These are phyloP conservation scores for Russula brevipes DNA, from an alignment of 768 basidiomycete genomes.

Conservation along the genomic window DNA sequence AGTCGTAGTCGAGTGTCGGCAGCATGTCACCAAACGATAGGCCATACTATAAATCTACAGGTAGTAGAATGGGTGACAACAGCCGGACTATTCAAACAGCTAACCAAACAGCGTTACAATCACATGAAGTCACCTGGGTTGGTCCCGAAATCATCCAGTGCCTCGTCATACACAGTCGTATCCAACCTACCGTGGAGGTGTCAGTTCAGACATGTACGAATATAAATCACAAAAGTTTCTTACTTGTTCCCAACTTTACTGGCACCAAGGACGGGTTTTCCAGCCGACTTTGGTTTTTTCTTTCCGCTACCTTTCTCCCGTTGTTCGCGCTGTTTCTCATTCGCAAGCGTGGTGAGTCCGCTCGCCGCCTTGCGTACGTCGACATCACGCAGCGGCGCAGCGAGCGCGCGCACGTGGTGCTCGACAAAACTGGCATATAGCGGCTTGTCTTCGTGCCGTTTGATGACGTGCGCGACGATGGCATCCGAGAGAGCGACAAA, in stretches of 20 bases:
- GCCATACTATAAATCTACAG: slow-evolving; percentile 18
- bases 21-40: slow-evolving; percentile 1
- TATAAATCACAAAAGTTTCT: slow-evolving; percentile 25
- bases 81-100: slow-evolving; percentile 14
- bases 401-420: slow-evolving; percentile 71
- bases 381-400: slow-evolving; percentile 75
- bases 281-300: slow-evolving; percentile 71
- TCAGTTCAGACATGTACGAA: neutral
- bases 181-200: slow-evolving; percentile 51
- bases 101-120: slow-evolving; percentile 26
- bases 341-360: slow-evolving; percentile 78
- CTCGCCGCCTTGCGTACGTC: slow-evolving; percentile 89
- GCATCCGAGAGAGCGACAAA: slow-evolving; percentile 67
- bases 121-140: slow-evolving; percentile 89
- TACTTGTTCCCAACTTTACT: slow-evolving; percentile 63
- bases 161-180: slow-evolving; percentile 78
- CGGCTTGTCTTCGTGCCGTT: slow-evolving; percentile 75
- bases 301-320: slow-evolving; percentile 82
- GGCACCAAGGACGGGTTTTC: slow-evolving; percentile 73
- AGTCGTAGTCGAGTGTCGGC: slow-evolving; percentile 26
- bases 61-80: neutral
- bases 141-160: slow-evolving; percentile 80
- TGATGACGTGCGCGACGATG: slow-evolving; percentile 71
- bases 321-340: slow-evolving; percentile 92
- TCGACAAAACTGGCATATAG: slow-evolving; percentile 82